Evolutionary conservation across 2,329 filamentous ascomycete genomes (phyloP), one percentile per base, ranked within the genome.

Genomic region (Aspergillus sp.): DNA sequence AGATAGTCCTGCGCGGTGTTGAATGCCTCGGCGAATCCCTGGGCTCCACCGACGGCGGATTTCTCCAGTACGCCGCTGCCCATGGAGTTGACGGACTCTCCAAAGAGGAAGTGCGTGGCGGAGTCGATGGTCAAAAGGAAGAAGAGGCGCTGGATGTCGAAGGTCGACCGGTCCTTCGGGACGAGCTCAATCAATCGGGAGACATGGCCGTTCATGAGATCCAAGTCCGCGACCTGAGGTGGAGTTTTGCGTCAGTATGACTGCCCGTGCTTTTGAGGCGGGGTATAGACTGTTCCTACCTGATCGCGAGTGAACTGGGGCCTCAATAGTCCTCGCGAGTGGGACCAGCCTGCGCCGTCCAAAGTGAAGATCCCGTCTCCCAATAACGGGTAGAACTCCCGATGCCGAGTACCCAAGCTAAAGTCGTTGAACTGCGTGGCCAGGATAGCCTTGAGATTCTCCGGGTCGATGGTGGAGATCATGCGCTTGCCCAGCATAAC

Each of bases 241-340:
- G 11, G 3, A 44, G 14, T 22, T 22, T 20, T 4, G 5, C 16
- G 3, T 13, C 35, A 38, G 16, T 8, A 38, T 38, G 14, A 6
- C 5, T 22, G 22, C 5, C 22, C 22, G 13, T 38, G 35, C 26
- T 30, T 3, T n/a, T 10, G 35, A 8, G 8, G 6, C 35, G 8
- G 13, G 11, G 1, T 8, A 38, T 11, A 13, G 16, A 17, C 35
- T 2, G 3, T 38, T 7, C 35, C 35, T 19, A 96, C 83, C 42
- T 91, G 87, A 65, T 95, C 88, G 62, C 87, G 87, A 59, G 90
- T 84, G 71, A 96, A 96, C 65, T 94, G 90, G 0, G 92, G 91
- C 8, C 91, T 80, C 60, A 96, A 84, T 56, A 96, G 76, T 57
- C 89, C 86, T 4, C 92, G 82, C 45, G 86, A 89, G 59, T 82